Percentiles rank a stretch among this genome's conserved stretches.
Evolutionary conservation across 805 yeast genomes (phyloP).

Genomic region (Diddensiella transvaalensis): DNA sequence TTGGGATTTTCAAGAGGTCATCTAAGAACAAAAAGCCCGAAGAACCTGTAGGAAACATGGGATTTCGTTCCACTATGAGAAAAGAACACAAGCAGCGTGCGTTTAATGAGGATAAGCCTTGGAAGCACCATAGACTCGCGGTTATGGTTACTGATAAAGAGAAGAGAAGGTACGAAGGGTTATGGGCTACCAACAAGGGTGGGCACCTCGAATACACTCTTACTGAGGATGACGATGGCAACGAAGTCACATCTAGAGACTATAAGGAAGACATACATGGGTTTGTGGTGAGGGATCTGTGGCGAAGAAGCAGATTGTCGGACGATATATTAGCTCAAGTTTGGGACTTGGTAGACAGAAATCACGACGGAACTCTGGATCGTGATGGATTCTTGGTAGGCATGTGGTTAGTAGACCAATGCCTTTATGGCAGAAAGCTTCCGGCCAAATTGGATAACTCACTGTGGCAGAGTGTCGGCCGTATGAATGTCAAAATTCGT

Average conservation of each 20-base stretch:
- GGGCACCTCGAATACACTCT: slow-evolving; percentile 24
- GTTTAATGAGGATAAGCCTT: slow-evolving; percentile 87
- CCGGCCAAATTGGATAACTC: slow-evolving; percentile 64
- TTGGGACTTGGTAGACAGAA: slow-evolving; percentile 61
- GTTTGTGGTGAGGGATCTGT: slow-evolving; percentile 67
- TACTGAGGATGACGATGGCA: slow-evolving; percentile 11
- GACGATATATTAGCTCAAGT: slow-evolving; percentile 60
- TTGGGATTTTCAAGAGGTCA: slow-evolving; percentile 1
- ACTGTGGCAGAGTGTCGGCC: slow-evolving; percentile 75
- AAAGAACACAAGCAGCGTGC: slow-evolving; percentile 40
- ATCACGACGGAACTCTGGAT: slow-evolving; percentile 66
- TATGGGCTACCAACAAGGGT: slow-evolving; percentile 89
- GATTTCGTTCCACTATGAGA: slow-evolving; percentile 29
- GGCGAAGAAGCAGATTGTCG: slow-evolving; percentile 76
- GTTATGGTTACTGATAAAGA: slow-evolving; percentile 49
- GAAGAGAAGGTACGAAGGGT: slow-evolving; percentile 84
- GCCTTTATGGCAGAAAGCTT: slow-evolving; percentile 86
- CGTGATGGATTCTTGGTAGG: slow-evolving; percentile 89
- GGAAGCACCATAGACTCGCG: slow-evolving; percentile 78
- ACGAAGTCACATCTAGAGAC: slow-evolving; percentile 33
- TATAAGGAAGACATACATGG: slow-evolving; percentile 45
- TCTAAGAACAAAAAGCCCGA: not conserved
- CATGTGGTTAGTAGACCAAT: slow-evolving; percentile 96
- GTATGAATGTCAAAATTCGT: slow-evolving; percentile 38
- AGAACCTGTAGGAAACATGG: not conserved